Evolutionary conservation across 1,284 basidiomycete genomes (phyloP), one percentile per base, ranked within the genome.

Genomic region (Pholiota adiposa): DNA sequence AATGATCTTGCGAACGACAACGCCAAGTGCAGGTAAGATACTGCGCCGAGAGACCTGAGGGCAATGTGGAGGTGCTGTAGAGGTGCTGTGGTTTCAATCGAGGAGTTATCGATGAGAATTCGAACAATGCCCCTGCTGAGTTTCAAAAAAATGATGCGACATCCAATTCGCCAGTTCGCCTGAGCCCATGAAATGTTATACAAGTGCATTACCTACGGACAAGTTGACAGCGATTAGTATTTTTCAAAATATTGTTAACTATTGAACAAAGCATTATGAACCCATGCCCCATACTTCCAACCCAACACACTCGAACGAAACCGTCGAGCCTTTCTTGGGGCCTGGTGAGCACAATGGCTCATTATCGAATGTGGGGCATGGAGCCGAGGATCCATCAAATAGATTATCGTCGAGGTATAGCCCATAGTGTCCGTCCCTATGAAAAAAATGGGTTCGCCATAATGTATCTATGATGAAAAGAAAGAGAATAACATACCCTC

Each of bases 351-450:
- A 96, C 4, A 98, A 75, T 0, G 92, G 84, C 41, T 93, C 90
- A 67, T 99, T 99, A 48, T 86, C 86, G 73, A 96, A 98, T 0
- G 95, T 95, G 0, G 90, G 89, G 69, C 94, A 96, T 0, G 80
- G 79, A 1, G 92, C 89, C 0, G 93, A 94, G 0, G 93, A 91
- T 9, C 97, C 96, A 51, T 90, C 88, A 41, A 87, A 83, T 18
- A 99, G 85, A 0, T 86, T 83, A 0, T 89, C 85, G 70, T 97
- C 94, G n/a, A 99, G 77, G 75, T 95, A 94, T 5, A 99, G 77
- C 0, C 96, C 97, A 70, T 93, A 97, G 46, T 87, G 85, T 0
- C 93, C 94, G 56, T 94, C 93, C 4, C 92, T 94, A 66, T 6
- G 40, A 58, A 4, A 48, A 25, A 46, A 23, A 34, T 21, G 44